Evolutionary conservation across 345 rosid genomes (phyloP).

Genomic region (Xanthoceras sorbifolium): DNA sequence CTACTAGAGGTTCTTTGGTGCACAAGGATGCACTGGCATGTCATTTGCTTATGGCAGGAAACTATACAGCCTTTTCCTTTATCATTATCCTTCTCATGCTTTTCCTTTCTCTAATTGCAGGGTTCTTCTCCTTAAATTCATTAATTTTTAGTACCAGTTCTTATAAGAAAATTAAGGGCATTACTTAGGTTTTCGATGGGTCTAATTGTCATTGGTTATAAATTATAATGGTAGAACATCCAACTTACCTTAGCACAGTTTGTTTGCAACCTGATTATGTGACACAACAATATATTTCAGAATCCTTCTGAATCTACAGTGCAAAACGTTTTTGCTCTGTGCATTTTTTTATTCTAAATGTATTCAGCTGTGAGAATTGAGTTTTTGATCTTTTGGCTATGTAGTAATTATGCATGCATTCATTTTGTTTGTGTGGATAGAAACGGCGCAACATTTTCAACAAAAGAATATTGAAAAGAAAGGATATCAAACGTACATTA

Average conservation of each 20-base stretch:
- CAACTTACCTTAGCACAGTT: background rate
- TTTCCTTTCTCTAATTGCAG: background rate
- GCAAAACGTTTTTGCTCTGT: background rate
- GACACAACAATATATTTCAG: background rate
- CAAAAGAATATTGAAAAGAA: background rate
- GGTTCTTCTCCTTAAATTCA: background rate
- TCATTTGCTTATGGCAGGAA: background rate
- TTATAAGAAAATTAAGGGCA: background rate
- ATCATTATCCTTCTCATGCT: background rate
- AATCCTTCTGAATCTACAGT: background rate
- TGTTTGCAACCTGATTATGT: background rate
- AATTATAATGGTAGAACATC: background rate
- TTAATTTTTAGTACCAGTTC: background rate
- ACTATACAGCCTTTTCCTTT: background rate
- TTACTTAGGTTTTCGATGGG: background rate
- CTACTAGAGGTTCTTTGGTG: background rate
- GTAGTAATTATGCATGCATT: background rate
- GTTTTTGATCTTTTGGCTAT: background rate
- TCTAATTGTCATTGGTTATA: background rate
- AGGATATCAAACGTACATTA: background rate
- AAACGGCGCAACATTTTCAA: background rate
- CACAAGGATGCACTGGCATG: background rate
- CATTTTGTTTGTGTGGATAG: background rate
- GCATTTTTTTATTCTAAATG: background rate
- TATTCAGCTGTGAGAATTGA: background rate